Evolutionary conservation across 768 basidiomycete species (phyloP).

Genomic region (Boletellus sp.): DNA sequence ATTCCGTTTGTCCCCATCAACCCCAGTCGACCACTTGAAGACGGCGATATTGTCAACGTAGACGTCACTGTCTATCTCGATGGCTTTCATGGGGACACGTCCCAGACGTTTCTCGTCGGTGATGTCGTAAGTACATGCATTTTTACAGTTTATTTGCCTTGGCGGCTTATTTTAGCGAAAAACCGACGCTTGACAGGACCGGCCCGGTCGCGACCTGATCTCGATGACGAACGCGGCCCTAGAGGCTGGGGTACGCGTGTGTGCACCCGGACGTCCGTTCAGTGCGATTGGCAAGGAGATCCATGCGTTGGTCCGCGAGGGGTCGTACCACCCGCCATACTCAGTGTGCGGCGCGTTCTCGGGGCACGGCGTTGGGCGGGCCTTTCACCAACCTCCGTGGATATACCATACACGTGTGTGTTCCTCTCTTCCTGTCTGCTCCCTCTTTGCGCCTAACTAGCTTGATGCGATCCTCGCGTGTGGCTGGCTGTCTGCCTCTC

Average conservation of each 20-base stretch:
- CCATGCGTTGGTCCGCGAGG: constrained; percentile 40
- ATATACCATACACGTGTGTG: constrained; percentile 70
- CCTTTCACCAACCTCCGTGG: constrained; percentile 81
- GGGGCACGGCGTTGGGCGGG: constrained; percentile 83
- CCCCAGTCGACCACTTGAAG: constrained; percentile 67
- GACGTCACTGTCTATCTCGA: constrained; percentile 84
- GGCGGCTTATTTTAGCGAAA: no score
- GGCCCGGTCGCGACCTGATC: constrained; percentile 63
- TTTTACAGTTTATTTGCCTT: background rate
- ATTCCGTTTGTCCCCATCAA: no score
- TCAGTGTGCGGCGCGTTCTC: constrained; percentile 69
- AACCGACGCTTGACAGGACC: constrained; percentile 47
- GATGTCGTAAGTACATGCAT: constrained; percentile 50
- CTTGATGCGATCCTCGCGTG: background rate
- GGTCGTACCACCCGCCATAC: constrained; percentile 45
- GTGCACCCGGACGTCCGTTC: constrained; percentile 70
- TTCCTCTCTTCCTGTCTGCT: no score
- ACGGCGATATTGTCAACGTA: constrained; percentile 85
- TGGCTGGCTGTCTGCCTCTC: background rate
- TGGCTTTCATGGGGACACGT: constrained; percentile 89
- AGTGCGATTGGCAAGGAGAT: constrained; percentile 71
- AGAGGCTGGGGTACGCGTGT: constrained; percentile 64
- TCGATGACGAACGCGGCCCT: constrained; percentile 60
- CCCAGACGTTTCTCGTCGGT: constrained; percentile 78
- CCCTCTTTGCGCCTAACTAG: no score